Percentiles rank a stretch among this genome's conserved stretches.
These are phyloP conservation scores for Pyrenophora teres DNA, from an alignment of 2,329 filamentous ascomycete genomes.

Conservation along the genomic window DNA sequence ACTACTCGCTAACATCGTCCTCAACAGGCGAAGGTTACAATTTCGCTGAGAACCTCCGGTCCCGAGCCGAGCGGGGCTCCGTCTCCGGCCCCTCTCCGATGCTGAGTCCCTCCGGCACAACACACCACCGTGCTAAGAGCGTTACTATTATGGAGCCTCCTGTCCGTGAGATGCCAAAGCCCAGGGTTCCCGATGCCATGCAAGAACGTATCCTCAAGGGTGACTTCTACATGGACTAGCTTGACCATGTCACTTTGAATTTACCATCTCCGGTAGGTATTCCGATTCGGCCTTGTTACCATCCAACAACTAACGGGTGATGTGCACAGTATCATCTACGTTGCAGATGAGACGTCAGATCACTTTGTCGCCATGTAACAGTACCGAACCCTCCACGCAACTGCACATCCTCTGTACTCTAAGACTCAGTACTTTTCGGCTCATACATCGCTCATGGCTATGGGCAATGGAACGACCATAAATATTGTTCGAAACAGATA, in stretches of 20 bases:
- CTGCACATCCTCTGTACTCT: constrained; percentile 2
- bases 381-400: constrained; percentile 15
- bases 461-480: constrained; percentile 9
- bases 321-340: constrained; percentile 10
- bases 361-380: constrained; percentile 22
- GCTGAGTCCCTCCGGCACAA: constrained; percentile 11
- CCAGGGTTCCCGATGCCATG: constrained; percentile 76
- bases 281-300: neutral
- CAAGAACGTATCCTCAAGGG: constrained; percentile 97
- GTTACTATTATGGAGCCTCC: constrained; percentile 66
- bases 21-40: constrained; percentile 89
- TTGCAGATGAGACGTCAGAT: constrained; percentile 15
- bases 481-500: constrained; percentile 23
- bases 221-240: constrained; percentile 95
- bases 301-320: constrained; percentile 7
- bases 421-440: constrained; percentile 8
- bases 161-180: constrained; percentile 63
- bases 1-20: constrained; percentile 67
- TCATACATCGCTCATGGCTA: constrained; percentile 4
- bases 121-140: constrained; percentile 71
- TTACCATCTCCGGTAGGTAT: constrained; percentile 31
- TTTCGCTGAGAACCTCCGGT: constrained; percentile 94
- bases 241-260: constrained; percentile 8
- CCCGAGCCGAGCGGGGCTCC: constrained; percentile 77
- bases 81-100: constrained; percentile 54